These are phyloP conservation scores for Amaranthus hypochondriacus DNA, from an alignment of 148 eudicot species.

Conservation along the genomic window DNA sequence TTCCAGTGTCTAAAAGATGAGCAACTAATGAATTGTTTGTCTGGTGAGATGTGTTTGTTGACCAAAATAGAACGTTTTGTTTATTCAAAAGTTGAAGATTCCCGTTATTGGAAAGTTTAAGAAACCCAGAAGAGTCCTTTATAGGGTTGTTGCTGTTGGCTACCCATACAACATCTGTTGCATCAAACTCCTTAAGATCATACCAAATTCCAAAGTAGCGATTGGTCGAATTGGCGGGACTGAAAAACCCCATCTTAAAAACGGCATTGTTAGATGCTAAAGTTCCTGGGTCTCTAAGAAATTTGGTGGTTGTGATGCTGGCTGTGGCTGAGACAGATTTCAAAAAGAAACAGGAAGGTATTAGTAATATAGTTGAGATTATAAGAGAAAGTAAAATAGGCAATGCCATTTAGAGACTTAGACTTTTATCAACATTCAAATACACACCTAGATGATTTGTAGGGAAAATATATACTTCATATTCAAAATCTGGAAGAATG, in stretches of 20 bases:
- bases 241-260: conserved; percentile 34
- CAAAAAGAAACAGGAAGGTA: too few species aligned
- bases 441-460: too few species aligned
- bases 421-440: too few species aligned
- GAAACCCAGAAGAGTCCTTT: conserved; percentile 11
- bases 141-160: conserved; percentile 32
- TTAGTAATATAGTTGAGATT: too few species aligned
- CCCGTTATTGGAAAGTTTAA: conserved; percentile 20
- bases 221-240: conserved; percentile 14
- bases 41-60: conserved; percentile 24
- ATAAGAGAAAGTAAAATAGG: too few species aligned
- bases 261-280: conserved; percentile 23
- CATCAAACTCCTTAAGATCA: conserved; percentile 11
- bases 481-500: too few species aligned
- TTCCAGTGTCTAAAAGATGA: conserved; percentile 47
- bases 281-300: conserved; percentile 22
- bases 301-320: conserved; percentile 16
- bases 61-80: conserved; percentile 40
- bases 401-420: too few species aligned
- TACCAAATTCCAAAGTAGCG: conserved; percentile 36
- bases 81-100: conserved; percentile 28
- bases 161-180: conserved; percentile 26
- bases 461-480: too few species aligned
- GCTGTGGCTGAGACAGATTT: conserved; percentile 2
- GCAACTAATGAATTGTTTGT: conserved; percentile 22